Evolutionary conservation across 805 yeast genomes (phyloP), one percentile per base, ranked within the genome.

Genomic region (Yamadazyma endophytica): DNA sequence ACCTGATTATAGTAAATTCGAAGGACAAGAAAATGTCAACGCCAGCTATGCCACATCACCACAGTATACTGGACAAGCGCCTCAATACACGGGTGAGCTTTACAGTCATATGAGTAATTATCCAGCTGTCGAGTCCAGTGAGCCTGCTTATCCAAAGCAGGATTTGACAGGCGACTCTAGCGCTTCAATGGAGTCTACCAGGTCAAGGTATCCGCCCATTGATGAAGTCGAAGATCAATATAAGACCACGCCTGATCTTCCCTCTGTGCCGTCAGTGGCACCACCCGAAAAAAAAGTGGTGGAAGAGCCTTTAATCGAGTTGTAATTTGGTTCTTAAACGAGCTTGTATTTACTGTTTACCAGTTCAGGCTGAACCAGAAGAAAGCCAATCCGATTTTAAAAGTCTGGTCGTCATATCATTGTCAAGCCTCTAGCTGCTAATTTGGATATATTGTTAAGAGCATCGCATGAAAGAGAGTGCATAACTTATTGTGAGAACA

Each of bases 241-340:
- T 19, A 17, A 17, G 22, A 15, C 12, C 9, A 17, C 11, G 11
- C 21, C 21, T 19, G 9, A 11, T 19, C 11, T 19, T 9, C 21
- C 21, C 11, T 9, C 21, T 19, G 11, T 19, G 21, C 21, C 21
- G 11, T 19, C 21, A 19, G 8, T 19, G 26, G 16, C 11, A n/a
- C 31, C n/a, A n/a, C n/a, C n/a, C 13, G 24, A 29, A 13, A 31
- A 25, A 13, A 30, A 37, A 12, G 33, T 28, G 24, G 46, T 39
- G 4, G 43, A 47, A 9, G 69, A 61, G 39, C 68, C 68, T 6
- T 54, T 65, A 32, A 65, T 65, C 33, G 71, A 65, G 38, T 42
- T 65, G 24, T 63, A 46, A 31, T 6, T 16, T n/a, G 15, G 11
- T 30, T 17, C n/a, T n/a, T n/a, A n/a, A n/a, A n/a, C n/a, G n/a